Evolutionary conservation across 352 stramenopile species (phyloP), one percentile per base, ranked within the genome.

Genomic region (Phytopythium sindhum): DNA sequence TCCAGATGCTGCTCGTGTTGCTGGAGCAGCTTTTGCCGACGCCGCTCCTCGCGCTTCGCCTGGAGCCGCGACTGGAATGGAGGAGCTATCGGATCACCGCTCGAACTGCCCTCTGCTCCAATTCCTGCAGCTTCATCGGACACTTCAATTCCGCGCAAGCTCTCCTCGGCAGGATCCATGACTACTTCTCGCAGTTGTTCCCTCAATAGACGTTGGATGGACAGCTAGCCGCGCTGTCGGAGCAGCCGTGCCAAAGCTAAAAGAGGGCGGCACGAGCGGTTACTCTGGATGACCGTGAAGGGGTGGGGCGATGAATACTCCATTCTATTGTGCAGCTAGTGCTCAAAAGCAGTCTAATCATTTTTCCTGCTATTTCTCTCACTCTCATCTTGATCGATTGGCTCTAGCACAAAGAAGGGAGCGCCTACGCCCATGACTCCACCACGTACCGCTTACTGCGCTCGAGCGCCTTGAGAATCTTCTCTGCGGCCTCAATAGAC

Each of bases 361-460:
- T 3, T 19, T 42, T 11, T 11, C 15, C 5, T 12, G 4, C 19
- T n/a, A n/a, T n/a, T n/a, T 26, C 51, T 57, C 28, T 57, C 4
- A 26, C 31, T 35, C 31, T 8, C 31, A 35, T 8, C 31, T 35
- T 35, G 31, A 35, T 35, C 31, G 31, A 35, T 35, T 3, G 31
- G 31, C 3, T 35, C 31, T 8, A 3, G 31, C 31, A 35, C 31
- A 8, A 35, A 35, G 41, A 8, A 26, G 24, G 21, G 5, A 50
- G 12, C n/a, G 19, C 19, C 48, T 86, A 92, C 44, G 82, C 90
- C 88, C 89, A 97, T 19, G 85, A 93, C 63, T 96, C 89, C 24
- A 96, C 80, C 4, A 95, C 73, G 68, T 96, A 97, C 10, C 86
- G 78, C 60, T 93, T 93, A 47, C 80, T 84, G 35, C 83, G 83